Conservation (phyloP, 495 filamentous ascomycete species). For the Cudoniella acicularis region DNA sequence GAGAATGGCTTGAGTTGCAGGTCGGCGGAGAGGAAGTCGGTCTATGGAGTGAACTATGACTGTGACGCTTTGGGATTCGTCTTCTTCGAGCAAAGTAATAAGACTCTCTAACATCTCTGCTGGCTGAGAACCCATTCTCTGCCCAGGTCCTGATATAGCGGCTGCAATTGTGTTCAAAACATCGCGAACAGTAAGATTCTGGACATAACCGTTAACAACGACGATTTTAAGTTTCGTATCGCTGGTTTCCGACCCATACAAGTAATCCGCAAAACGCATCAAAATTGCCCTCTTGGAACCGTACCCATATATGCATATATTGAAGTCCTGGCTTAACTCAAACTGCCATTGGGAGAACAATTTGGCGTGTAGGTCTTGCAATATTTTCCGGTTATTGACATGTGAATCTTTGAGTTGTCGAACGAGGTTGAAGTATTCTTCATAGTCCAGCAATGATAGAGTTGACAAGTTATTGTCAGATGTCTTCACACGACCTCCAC, state of each 20-base stretch:
- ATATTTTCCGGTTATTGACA: conserved; percentile 60
- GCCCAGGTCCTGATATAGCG: conserved; percentile 57
- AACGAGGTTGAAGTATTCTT: conserved; percentile 80
- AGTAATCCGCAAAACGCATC: conserved; percentile 70
- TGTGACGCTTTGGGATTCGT: conserved; percentile 48
- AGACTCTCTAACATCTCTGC: conserved; percentile 63
- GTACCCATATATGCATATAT: conserved; percentile 87
- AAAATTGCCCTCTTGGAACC: conserved; percentile 81
- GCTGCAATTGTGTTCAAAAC: conserved; percentile 69
- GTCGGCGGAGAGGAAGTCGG: conserved; percentile 67
- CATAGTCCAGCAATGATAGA: conserved; percentile 74
- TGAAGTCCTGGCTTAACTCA: conserved; percentile 86
- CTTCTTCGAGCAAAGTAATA: conserved; percentile 51
- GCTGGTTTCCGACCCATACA: conserved; percentile 40
- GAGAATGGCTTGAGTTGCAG: conserved; percentile 66
- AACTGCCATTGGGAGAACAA: conserved; percentile 92
- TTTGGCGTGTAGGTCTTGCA: conserved; percentile 70
- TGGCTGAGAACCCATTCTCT: conserved; percentile 41
- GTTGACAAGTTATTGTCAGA: conserved; percentile 82
- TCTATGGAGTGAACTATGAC: conserved; percentile 86
- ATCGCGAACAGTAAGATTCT: conserved; percentile 70
- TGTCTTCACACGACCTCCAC: conserved; percentile 73
- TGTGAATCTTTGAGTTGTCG: conserved; percentile 68
- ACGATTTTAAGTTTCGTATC: conserved; percentile 57
- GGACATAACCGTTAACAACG: conserved; percentile 84